phyloP scores from a whole-genome alignment of 2,329 filamentous ascomycete genomes.

The Aspergillus sp. region DNA sequence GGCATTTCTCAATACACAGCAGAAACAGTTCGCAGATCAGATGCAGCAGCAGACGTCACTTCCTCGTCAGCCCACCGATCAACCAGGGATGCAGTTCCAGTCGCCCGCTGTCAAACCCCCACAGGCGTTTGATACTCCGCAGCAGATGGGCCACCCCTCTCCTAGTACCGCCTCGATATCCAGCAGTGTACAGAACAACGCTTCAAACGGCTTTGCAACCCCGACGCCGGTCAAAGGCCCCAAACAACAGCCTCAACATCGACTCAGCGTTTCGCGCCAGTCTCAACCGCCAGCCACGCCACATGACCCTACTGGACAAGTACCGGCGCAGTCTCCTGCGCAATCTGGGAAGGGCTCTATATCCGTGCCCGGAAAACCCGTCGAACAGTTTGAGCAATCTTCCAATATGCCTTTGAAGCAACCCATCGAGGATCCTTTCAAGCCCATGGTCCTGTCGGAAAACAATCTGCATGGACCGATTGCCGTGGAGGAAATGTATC shows the following conservation, averaged over 20 bases:
- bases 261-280: conserved; percentile 32
- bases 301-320: conserved; percentile 28
- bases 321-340: conserved; percentile 28
- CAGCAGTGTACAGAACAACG: conserved; percentile 30
- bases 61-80: conserved; percentile 38
- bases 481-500: conserved; percentile 63
- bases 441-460: conserved; percentile 46
- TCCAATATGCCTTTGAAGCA: conserved; percentile 34
- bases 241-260: conserved; percentile 32
- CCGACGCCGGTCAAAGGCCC: conserved; percentile 35
- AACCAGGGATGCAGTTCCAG: conserved; percentile 45
- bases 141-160: conserved; percentile 33
- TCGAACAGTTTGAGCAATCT: conserved; percentile 30
- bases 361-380: conserved; percentile 27
- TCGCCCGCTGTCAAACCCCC: conserved; percentile 49
- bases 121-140: conserved; percentile 45
- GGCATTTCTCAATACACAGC: conserved; percentile 45
- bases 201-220: conserved; percentile 42
- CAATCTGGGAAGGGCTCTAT: conserved; percentile 28
- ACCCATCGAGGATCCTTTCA: conserved; percentile 46
- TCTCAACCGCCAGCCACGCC: conserved; percentile 33
- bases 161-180: conserved; percentile 30
- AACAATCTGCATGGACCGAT: conserved; percentile 70
- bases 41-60: conserved; percentile 45
- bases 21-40: conserved; percentile 44